Evolutionary conservation across 2,329 filamentous ascomycete species (phyloP).

Genomic region (Harringtonia aguacate): DNA sequence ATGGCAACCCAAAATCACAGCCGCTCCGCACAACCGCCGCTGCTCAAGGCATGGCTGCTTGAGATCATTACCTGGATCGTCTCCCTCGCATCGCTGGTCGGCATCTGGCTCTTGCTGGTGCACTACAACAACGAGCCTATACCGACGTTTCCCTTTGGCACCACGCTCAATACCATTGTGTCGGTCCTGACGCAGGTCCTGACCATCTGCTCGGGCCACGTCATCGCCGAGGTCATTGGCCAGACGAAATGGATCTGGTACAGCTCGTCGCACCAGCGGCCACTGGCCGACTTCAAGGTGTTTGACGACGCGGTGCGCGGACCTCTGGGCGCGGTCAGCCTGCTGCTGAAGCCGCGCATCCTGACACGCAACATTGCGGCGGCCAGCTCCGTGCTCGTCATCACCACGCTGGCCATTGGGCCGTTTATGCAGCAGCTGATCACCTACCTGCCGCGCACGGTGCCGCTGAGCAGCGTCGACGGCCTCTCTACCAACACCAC

Average conservation of each 20-base stretch:
- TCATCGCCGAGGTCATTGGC: neutral
- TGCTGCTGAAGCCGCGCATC: slow-evolving; percentile 1
- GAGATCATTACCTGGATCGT: neutral
- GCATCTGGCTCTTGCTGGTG: neutral
- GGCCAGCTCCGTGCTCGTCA: neutral
- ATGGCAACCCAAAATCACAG: too few relatives aligned
- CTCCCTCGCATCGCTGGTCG: neutral
- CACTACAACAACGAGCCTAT: slow-evolving; percentile 1
- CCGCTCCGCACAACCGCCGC: neutral
- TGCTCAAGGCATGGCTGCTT: neutral
- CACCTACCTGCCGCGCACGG: neutral
- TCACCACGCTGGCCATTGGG: neutral
- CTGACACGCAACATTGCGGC: neutral
- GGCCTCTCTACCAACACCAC: neutral
- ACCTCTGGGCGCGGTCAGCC: neutral
- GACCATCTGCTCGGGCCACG: neutral
- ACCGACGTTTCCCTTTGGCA: neutral
- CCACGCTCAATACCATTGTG: slow-evolving; percentile 4
- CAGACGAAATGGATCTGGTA: slow-evolving; percentile 6
- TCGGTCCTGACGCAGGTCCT: slow-evolving; percentile 4
- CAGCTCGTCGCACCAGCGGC: neutral
- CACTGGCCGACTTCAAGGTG: neutral
- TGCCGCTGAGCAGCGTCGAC: neutral
- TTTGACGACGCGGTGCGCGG: neutral
- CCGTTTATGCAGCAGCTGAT: slow-evolving; percentile 4